Conservation (phyloP, 2,329 filamentous ascomycete genomes). For the Fusarium falciforme region DNA sequence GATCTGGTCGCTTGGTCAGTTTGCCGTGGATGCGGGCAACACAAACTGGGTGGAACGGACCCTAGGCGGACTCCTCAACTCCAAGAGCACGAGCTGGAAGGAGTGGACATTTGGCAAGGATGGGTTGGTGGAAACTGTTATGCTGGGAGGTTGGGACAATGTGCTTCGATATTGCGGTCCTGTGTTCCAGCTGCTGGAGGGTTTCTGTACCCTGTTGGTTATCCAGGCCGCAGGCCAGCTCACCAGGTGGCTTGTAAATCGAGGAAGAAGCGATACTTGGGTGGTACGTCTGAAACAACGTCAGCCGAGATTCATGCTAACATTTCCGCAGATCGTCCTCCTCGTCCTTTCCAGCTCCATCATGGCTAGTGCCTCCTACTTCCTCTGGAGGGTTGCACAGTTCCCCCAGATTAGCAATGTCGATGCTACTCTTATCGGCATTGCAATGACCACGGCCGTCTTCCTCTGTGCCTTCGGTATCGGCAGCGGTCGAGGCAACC, state of each 20-base stretch:
- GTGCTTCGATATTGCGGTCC: constrained; percentile 90
- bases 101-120: constrained; percentile 92
- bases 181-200: constrained; percentile 92
- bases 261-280: constrained; percentile 94
- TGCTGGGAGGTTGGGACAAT: constrained; percentile 90
- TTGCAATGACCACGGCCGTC: constrained; percentile 90
- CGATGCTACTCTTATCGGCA: constrained; percentile 91
- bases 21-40: constrained; percentile 86
- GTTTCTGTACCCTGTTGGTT: constrained; percentile 94
- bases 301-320: constrained; percentile 46
- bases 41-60: constrained; percentile 86
- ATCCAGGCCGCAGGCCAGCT: constrained; percentile 96
- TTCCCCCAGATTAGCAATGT: constrained; percentile 94
- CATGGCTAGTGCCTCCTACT: constrained; percentile 94
- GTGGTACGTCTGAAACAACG: constrained; percentile 71
- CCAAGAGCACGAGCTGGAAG: constrained; percentile 73
- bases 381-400: constrained; percentile 92
- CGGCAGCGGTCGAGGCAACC: constrained; percentile 91
- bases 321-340: constrained; percentile 78
- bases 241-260: constrained; percentile 93
- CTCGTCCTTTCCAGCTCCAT: constrained; percentile 89
- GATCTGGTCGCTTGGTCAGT: constrained; percentile 96
- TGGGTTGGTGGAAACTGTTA: constrained; percentile 82
- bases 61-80: constrained; percentile 73
- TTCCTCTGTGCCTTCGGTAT: constrained; percentile 96